A percentile compares a stretch with the other conserved stretches of the same genome.
Conservation (phyloP, 495 filamentous ascomycete genomes). For the Aspergillus cristatus region DNA sequence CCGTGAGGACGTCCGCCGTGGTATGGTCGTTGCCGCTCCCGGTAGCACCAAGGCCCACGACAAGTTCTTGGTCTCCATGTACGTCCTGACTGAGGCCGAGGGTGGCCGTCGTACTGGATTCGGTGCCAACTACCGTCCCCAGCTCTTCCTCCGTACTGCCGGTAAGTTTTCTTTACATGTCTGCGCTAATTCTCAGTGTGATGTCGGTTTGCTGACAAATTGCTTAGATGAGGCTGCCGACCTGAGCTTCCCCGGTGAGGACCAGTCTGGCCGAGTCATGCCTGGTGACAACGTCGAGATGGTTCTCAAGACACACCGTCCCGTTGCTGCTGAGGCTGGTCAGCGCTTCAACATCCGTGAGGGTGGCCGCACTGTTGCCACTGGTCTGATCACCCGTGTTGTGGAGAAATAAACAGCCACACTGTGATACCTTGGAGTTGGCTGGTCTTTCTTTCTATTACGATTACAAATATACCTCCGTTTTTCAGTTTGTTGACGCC, state of each 20-base stretch:
- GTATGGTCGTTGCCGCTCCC: constrained; percentile 84
- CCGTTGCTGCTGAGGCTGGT: constrained; percentile 77
- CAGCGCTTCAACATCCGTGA: constrained; percentile 96
- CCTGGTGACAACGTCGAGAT: constrained; percentile 99
- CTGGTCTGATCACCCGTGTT: constrained; percentile 82
- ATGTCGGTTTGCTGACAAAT: constrained; percentile 7
- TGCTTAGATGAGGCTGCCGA: constrained; percentile 63
- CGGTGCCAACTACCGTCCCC: constrained; percentile 85
- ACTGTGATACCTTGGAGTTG: constrained; percentile 6
- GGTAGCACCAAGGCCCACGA: constrained; percentile 69
- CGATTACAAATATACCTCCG: constrained; percentile 23
- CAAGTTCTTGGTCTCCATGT: constrained; percentile 91
- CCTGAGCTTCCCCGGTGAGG: constrained; percentile 75
- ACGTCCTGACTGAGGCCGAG: constrained; percentile 94
- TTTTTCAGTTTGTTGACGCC: constrained; percentile 23
- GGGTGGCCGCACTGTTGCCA: constrained; percentile 87
- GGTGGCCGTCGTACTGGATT: constrained; percentile 94
- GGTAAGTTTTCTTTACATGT: constrained; percentile 34
- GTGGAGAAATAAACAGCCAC: constrained; percentile 24
- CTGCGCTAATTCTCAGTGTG: too few species aligned
- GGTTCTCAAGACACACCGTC: constrained; percentile 67
- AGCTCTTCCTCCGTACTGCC: constrained; percentile 90
- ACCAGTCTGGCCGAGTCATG: constrained; percentile 73
- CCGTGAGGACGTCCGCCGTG: constrained; percentile 85
- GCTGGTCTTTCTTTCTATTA: constrained; percentile 16